Evolutionary conservation across 2,329 filamentous ascomycete genomes (phyloP).

Genomic region (Amauroascus verrucosus): DNA sequence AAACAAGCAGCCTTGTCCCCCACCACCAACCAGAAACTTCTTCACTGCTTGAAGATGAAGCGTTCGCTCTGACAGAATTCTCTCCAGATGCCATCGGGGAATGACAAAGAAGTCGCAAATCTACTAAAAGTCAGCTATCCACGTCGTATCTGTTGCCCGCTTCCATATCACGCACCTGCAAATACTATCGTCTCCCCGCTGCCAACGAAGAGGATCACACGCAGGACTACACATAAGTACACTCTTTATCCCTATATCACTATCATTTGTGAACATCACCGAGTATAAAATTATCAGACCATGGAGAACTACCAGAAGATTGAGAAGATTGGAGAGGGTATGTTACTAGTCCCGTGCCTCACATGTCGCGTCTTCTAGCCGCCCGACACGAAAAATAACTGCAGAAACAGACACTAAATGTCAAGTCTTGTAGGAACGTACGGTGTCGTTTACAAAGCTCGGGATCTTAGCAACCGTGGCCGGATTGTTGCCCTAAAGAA

Average conservation of each 20-base stretch:
- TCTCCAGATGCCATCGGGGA: not conserved
- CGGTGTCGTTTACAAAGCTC: slow-evolving; percentile 89
- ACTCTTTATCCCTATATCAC: slow-evolving; percentile 1
- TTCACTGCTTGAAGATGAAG: slow-evolving; percentile 3
- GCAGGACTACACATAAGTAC: not conserved
- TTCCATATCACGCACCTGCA: not conserved
- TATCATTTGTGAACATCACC: not conserved
- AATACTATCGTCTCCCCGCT: not conserved
- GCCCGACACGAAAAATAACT: not conserved
- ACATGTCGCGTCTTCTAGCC: slow-evolving; percentile 1
- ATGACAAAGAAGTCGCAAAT: slow-evolving; percentile 3
- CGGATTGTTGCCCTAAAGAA: slow-evolving; percentile 91
- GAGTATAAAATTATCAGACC: slow-evolving; percentile 15
- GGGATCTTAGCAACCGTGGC: slow-evolving; percentile 68
- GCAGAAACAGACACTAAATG: not conserved
- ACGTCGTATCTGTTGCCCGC: not conserved
- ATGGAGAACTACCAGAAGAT: slow-evolving; percentile 98
- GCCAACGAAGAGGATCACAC: not conserved
- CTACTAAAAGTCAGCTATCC: not conserved
- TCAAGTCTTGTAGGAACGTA: slow-evolving; percentile 59
- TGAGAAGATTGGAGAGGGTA: slow-evolving; percentile 93
- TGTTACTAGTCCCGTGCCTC: slow-evolving; percentile 19
- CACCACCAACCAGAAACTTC: slow-evolving; percentile 7
- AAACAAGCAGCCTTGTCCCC: slow-evolving; percentile 8
- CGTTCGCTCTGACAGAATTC: not conserved